Base-by-base conservation (phyloP, 2,329 filamentous ascomycete genomes). In the Aspergillus quadrilineatus region DNA sequence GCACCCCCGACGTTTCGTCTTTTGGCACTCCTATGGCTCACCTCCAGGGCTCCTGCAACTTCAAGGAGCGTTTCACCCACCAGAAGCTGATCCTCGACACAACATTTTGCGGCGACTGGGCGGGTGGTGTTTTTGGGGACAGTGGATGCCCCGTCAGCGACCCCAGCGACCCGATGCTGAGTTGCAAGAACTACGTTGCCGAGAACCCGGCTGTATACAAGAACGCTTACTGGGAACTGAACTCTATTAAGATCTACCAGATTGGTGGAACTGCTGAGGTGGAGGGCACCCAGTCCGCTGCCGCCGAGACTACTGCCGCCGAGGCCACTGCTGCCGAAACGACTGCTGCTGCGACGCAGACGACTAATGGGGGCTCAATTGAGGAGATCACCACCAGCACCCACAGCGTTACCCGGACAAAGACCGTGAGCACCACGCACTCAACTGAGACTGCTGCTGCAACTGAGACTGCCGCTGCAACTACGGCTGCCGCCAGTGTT, bases 191-290 rank as follows among this genome's bases (percentile, higher is more conserved):
- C 32, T 96, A 85, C 70, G 92, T 96, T 28, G 80, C 80, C 44
- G 75, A 80, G 60, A 88, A 93, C 71, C 89, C 91, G 0, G 68
- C 74, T 7, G 86, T 80, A 26, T 96, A 93, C 71, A 73, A 77
- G 49, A 80, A 94, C 39, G 84, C 89, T 1, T 95, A 88, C 77
- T 96, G 90, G 89, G 77, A 86, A 58, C 83, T 96, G 73, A 89
- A 88, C 70, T 86, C 81, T 22, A 77, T 92, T 69, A 86, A 84
- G 74, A 81, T 90, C n/a, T 92, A 81, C 66, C 64, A 73, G 58
- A 54, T 60, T 9, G 67, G 67, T 1, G 42, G 8, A 14, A n/a
- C 61, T 59, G 28, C 41, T 1, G 43, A 48, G 10, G 17, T 44
- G 9, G 42, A 29, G 9, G 43, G 58, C 2, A 32, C 44, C n/a